These are phyloP conservation scores for Penicillium salamii DNA, from an alignment of 495 filamentous ascomycete species.

Conservation along the genomic window DNA sequence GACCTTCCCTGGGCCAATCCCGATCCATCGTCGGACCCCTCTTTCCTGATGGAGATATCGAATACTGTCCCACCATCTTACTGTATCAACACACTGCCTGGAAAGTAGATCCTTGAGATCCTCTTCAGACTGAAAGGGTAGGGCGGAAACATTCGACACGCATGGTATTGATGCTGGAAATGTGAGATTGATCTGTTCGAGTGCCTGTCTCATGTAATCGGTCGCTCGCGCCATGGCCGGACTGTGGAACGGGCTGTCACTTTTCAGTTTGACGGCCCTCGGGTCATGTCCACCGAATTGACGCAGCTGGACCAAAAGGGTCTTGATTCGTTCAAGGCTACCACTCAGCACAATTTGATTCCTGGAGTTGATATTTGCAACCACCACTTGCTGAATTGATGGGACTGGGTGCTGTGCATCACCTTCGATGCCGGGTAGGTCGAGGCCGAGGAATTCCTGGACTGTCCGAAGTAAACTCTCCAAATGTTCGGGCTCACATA, in stretches of 20 bases:
- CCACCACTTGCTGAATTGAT: conserved; percentile 79
- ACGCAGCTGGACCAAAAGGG: conserved; percentile 81
- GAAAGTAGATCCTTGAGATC: conserved; percentile 75
- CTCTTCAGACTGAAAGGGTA: conserved; percentile 69
- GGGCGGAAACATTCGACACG: conserved; percentile 79
- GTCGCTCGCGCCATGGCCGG: conserved; percentile 87
- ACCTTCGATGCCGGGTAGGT: conserved; percentile 49
- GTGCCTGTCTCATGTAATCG: conserved; percentile 61
- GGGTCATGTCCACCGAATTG: conserved; percentile 95
- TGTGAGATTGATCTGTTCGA: conserved; percentile 58
- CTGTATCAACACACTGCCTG: conserved; percentile 79
- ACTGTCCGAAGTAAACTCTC: conserved; percentile 65
- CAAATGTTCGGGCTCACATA: conserved; percentile 78
- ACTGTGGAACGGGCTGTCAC: conserved; percentile 89
- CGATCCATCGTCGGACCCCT: conserved; percentile 84
- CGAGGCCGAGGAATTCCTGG: conserved; percentile 73
- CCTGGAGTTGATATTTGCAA: conserved; percentile 93
- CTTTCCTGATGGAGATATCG: conserved; percentile 83
- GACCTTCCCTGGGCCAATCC: conserved; percentile 92
- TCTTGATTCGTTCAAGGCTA: conserved; percentile 78
- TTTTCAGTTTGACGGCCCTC: conserved; percentile 80
- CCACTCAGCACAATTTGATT: conserved; percentile 96
- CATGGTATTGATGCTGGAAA: conserved; percentile 76
- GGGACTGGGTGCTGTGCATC: conserved; percentile 65
- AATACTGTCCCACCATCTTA: conserved; percentile 91